These are phyloP conservation scores for Styphnolobium japonicum DNA, from an alignment of 306 rosid species.

Conservation along the genomic window DNA sequence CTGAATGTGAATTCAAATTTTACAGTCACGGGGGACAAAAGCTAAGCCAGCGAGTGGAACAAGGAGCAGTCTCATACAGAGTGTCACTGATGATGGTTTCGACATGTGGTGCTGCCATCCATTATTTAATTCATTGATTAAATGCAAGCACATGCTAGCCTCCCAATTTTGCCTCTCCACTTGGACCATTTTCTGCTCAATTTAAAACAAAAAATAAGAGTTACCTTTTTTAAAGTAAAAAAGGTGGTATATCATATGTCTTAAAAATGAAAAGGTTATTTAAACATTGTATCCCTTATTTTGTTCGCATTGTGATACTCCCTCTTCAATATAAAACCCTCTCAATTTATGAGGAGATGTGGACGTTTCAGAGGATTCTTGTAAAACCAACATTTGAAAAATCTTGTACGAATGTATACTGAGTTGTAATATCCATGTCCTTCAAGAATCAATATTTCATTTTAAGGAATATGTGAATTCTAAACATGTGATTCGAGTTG, in stretches of 20 bases:
- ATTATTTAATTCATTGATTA: slow-evolving; percentile 28
- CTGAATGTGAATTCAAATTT: slow-evolving; percentile 10
- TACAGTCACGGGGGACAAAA: not conserved
- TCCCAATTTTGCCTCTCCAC: not conserved
- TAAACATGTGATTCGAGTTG: not conserved
- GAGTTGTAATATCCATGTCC: not conserved
- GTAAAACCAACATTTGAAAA: not conserved
- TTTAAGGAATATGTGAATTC: not conserved
- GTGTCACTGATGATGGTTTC: slow-evolving; percentile 18
- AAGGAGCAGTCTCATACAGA: slow-evolving; percentile 17
- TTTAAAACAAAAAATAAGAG: not conserved
- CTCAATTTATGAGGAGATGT: not conserved
- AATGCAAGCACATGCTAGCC: slow-evolving; percentile 36
- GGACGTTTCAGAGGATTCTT: not conserved
- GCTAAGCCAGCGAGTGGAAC: slow-evolving; percentile 9
- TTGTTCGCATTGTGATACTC: not conserved
- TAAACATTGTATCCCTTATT: not conserved
- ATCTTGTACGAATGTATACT: not conserved
- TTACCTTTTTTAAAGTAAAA: not conserved
- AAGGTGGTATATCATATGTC: not conserved
- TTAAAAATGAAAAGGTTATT: not conserved
- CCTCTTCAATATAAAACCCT: not conserved
- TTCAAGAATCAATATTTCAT: not conserved
- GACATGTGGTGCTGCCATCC: slow-evolving; percentile 14
- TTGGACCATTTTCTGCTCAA: slow-evolving; percentile 3